Evolutionary conservation across 192 early-diverging fungal genomes (phyloP).

Genomic region (Backusella parvicylindrica): DNA sequence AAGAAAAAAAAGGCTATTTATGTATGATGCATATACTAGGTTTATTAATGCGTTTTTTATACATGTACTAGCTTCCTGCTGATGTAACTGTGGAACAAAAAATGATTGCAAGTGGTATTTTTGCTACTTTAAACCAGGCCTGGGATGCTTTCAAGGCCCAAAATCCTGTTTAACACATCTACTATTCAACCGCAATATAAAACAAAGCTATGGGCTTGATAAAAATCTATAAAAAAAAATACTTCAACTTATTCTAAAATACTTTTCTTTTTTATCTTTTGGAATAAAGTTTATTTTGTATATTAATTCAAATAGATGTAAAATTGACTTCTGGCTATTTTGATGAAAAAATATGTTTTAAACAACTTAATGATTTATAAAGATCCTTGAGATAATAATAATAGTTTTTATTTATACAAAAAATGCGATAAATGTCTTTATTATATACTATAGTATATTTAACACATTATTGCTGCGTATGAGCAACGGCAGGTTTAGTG

Average conservation of each 20-base stretch:
- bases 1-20: neutral
- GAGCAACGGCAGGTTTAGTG: neutral
- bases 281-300: neutral
- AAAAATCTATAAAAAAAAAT: neutral
- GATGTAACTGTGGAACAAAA: slow-evolving; percentile 69
- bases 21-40: neutral
- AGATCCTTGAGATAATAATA: too few species aligned
- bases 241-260: too few species aligned
- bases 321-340: too few species aligned
- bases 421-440: neutral
- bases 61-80: slow-evolving; percentile 40
- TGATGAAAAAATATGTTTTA: too few species aligned
- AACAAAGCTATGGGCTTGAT: neutral
- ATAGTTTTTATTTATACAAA: neutral
- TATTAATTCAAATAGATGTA: too few species aligned
- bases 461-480: neutral
- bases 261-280: neutral
- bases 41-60: neutral
- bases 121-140: slow-evolving; percentile 85
- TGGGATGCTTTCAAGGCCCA: slow-evolving; percentile 92
- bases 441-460: neutral
- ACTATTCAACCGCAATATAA: neutral
- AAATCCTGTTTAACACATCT: slow-evolving; percentile 46
- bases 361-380: too few species aligned
- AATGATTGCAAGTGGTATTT: slow-evolving; percentile 86